These are phyloP conservation scores for Colletotrichum shisoi DNA, from an alignment of 2,329 filamentous ascomycete genomes.

Conservation along the genomic window DNA sequence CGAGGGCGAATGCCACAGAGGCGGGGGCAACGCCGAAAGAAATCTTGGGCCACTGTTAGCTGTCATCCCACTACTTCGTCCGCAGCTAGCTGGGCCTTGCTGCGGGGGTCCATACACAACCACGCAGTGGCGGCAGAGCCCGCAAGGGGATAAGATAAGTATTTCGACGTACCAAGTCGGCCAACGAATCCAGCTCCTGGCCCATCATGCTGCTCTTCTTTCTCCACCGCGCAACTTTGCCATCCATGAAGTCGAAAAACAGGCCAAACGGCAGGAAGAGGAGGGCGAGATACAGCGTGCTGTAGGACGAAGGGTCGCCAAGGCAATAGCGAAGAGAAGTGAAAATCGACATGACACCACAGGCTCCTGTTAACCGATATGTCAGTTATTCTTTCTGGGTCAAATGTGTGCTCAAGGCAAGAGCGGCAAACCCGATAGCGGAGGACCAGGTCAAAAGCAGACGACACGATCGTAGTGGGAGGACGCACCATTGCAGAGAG, in stretches of 20 bases:
- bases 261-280: constrained; percentile 89
- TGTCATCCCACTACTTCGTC: background rate
- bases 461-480: constrained; percentile 4
- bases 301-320: constrained; percentile 69
- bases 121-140: background rate
- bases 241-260: constrained; percentile 98
- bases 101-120: background rate
- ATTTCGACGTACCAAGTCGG: constrained; percentile 76
- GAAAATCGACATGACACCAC: constrained; percentile 94
- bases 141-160: background rate
- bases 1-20: constrained; percentile 85
- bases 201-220: constrained; percentile 98
- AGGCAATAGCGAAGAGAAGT: constrained; percentile 93
- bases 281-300: constrained; percentile 82
- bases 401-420: background rate
- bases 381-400: constrained; percentile 15
- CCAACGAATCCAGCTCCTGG: constrained; percentile 93
- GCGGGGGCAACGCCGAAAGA: constrained; percentile 95
- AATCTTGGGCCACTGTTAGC: constrained; percentile 65
- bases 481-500: constrained; percentile 76
- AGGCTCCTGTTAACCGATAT: constrained; percentile 49
- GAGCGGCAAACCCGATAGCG: background rate
- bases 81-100: background rate
- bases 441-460: background rate
- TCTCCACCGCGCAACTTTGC: constrained; percentile 94